phyloP scores from a whole-genome alignment of 495 filamentous ascomycete genomes.

The Aspergillus leporis region DNA sequence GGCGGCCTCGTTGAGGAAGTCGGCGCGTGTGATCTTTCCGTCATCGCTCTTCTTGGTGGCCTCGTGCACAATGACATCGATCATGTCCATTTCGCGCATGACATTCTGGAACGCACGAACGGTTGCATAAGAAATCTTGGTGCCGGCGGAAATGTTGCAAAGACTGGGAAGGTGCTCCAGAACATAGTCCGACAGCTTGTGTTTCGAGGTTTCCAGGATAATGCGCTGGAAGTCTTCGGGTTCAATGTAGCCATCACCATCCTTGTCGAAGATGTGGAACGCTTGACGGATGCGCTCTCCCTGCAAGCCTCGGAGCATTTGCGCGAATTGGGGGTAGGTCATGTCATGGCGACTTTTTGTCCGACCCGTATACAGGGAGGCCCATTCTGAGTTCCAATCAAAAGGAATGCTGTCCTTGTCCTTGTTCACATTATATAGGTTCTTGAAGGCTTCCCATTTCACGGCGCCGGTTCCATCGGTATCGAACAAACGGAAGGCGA shows the following conservation, averaged over 20 bases:
- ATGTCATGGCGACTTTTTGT: conserved; percentile 82
- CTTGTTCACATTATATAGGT: conserved; percentile 80
- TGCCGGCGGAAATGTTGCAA: conserved; percentile 90
- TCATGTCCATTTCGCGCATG: conserved; percentile 94
- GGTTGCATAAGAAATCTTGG: conserved; percentile 95
- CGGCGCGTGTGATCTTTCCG: conserved; percentile 88
- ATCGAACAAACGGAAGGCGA: conserved; percentile 96
- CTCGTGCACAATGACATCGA: conserved; percentile 85
- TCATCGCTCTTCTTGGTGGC: conserved; percentile 82
- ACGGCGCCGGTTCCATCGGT: conserved; percentile 76
- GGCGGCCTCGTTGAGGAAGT: conserved; percentile 94
- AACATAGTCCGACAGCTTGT: conserved; percentile 96
- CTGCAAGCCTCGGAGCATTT: conserved; percentile 95
- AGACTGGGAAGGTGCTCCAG: conserved; percentile 91
- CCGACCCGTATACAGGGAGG: conserved; percentile 86
- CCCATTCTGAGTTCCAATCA: conserved; percentile 97
- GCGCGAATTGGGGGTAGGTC: conserved; percentile 95
- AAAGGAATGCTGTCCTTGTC: conserved; percentile 81
- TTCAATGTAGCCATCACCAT: conserved; percentile 96
- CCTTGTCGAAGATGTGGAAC: conserved; percentile 87
- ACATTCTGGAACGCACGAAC: conserved; percentile 97
- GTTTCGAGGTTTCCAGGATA: conserved; percentile 86
- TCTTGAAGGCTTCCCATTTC: conserved; percentile 82
- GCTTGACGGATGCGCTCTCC: conserved; percentile 94
- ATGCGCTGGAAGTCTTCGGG: conserved; percentile 96